Evolutionary conservation across 768 basidiomycete species (phyloP), one percentile per base, ranked within the genome.

Genomic region (Russula abietina): DNA sequence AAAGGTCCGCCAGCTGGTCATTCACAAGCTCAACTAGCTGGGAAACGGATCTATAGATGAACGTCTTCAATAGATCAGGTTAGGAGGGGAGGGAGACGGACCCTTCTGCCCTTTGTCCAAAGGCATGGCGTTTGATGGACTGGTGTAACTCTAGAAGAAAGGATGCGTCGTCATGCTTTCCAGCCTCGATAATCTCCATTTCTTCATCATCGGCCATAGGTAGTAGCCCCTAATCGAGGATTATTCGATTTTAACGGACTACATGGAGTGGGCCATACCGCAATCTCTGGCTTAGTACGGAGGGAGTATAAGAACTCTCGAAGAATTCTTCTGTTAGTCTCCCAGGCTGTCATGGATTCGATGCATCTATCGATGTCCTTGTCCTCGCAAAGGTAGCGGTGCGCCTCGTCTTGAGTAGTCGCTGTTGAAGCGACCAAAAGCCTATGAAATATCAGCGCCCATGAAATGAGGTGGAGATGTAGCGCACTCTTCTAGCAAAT

Each of bases 111-210:
- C 39, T 26, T 51, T 55, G 28, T 26, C 63, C 53, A 28, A 64
- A 64, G 49, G 58, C 3, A 51, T 64, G 63, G 6, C 58, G 30
- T 28, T 51, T 64, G n/a, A 64, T 60, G 22, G 39, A 51, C 54
- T 64, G 63, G n/a, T 60, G 28, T 56, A 64, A 36, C 38, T 64
- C 63, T 36, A 64, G 38, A 26, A 64, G 63, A 45, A 64, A 51
- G 19, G 53, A 64, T 28, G 63, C 57, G 12, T 64, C 63, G 48
- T 64, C 63, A 3, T 64, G 63, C n/a, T 56, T 64, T 16, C 54
- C 58, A 8, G 63, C 63, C 48, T 64, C 63, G 32, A 12, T 46
- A 39, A 43, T 26, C 41, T 60, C 58, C 0, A 28, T 22, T 8
- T 64, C 63, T 56, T 64, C 58, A 7, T 46, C 54, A 24, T 56